phyloP scores from a whole-genome alignment of 129 eudicot species.

The Heracleum sosnowskyi region DNA sequence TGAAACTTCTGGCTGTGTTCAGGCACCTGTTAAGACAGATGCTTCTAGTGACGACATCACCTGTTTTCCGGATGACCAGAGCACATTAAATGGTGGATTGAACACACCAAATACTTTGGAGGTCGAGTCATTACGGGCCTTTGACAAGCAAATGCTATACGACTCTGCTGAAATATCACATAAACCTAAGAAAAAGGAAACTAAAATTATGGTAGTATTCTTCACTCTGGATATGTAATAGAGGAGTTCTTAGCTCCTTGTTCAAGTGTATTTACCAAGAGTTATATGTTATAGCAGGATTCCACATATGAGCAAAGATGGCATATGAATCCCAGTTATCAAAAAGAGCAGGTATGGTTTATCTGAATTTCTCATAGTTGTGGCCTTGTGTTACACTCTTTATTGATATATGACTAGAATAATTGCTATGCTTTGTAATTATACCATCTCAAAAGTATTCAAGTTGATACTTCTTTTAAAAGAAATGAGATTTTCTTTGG shows the following conservation, averaged over 20 bases:
- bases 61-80: slow-evolving; percentile 91
- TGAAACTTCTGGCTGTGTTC: slow-evolving; percentile 54
- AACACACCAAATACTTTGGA: slow-evolving; percentile 39
- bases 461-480: too few relatives aligned
- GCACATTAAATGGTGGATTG: slow-evolving; percentile 60
- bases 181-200: slow-evolving; percentile 61
- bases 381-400: too few relatives aligned
- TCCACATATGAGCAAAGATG: slow-evolving; percentile 59
- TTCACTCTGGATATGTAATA: not conserved
- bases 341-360: slow-evolving; percentile 62
- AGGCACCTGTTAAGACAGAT: slow-evolving; percentile 59
- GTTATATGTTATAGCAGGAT: slow-evolving; percentile 26
- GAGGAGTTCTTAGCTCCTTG: not conserved
- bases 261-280: too few relatives aligned
- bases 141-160: slow-evolving; percentile 47
- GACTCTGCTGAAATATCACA: slow-evolving; percentile 50
- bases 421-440: too few relatives aligned
- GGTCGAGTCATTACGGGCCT: slow-evolving; percentile 70
- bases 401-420: too few relatives aligned
- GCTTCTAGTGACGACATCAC: slow-evolving; percentile 94
- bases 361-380: too few relatives aligned
- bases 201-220: not conserved
- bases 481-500: too few relatives aligned
- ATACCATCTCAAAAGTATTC: too few relatives aligned
- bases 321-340: slow-evolving; percentile 58